Evolutionary conservation across 1,139 yeast genomes (phyloP).

Genomic region (Hemisphaericaspora lyxosophila): DNA sequence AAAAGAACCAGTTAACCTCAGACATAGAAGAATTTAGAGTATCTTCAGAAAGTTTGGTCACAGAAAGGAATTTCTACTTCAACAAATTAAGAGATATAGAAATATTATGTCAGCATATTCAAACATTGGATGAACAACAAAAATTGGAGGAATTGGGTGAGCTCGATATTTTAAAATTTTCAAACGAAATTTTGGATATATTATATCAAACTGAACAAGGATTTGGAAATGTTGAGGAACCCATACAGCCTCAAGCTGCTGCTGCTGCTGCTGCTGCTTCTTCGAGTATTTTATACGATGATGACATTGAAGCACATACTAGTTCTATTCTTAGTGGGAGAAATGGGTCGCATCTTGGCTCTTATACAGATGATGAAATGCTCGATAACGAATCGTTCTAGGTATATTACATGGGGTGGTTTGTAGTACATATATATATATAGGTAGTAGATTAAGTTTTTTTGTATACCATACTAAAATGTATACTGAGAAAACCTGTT

Average conservation of each 20-base stretch:
- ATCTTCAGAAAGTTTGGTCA: constrained; percentile 59
- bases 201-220: constrained; percentile 84
- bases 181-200: constrained; percentile 68
- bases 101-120: constrained; percentile 67
- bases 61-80: constrained; percentile 87
- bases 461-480: no score
- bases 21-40: constrained; percentile 55
- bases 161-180: constrained; percentile 38
- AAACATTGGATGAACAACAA: constrained; percentile 37
- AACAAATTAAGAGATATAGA: constrained; percentile 88
- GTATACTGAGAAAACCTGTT: no score
- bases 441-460: no score
- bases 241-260: no score
- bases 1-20: constrained; percentile 41
- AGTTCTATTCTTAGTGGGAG: background rate
- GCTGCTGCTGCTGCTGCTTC: background rate
- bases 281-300: background rate
- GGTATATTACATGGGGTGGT: no score
- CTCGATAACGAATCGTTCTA: constrained; percentile 13
- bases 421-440: no score
- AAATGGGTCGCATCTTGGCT: background rate
- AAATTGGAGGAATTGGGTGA: constrained; percentile 29
- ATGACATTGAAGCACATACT: background rate
- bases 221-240: constrained; percentile 23
- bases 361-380: constrained; percentile 1